phyloP scores from a whole-genome alignment of 2,329 filamentous ascomycete species.

The Stromatinia cepivora region DNA sequence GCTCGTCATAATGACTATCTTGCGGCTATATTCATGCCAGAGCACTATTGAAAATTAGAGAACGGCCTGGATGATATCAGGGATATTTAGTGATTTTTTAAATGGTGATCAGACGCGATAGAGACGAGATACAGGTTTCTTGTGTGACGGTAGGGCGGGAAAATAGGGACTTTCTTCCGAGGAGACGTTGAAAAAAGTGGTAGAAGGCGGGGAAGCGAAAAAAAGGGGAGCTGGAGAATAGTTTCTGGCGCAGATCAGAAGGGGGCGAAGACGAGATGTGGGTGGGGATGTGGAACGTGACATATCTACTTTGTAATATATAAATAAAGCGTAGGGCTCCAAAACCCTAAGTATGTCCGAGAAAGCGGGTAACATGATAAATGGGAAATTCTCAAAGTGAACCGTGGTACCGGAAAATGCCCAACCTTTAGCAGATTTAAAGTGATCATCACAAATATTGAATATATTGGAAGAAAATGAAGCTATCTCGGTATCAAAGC shows the following conservation, averaged over 20 bases:
- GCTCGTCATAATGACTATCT: conserved; percentile 6
- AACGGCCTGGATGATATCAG: conserved; percentile 6
- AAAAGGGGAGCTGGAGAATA: conserved; percentile 7
- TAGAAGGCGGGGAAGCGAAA: conserved; percentile 10
- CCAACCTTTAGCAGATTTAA: not conserved
- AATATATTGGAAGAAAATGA: not conserved
- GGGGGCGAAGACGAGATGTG: conserved; percentile 2
- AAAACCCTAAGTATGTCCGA: not conserved
- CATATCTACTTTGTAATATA: not conserved
- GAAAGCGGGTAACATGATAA: not conserved
- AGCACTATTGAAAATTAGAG: not conserved
- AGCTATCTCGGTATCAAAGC: not conserved
- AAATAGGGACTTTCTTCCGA: conserved; percentile 3
- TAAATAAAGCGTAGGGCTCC: not conserved
- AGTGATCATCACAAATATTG: not conserved
- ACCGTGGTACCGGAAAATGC: conserved; percentile 9
- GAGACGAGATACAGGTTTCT: not conserved
- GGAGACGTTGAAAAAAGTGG: not conserved
- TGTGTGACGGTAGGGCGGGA: not conserved
- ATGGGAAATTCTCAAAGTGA: not conserved
- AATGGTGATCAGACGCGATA: not conserved
- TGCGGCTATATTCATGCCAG: not conserved
- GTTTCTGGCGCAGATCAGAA: not conserved
- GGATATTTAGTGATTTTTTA: not conserved
- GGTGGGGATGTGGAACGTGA: conserved; percentile 10